Percentiles rank a stretch among this genome's conserved stretches.
Evolutionary conservation across 192 early-diverging fungal species (phyloP).

Genomic region (Mortierella alpina): DNA sequence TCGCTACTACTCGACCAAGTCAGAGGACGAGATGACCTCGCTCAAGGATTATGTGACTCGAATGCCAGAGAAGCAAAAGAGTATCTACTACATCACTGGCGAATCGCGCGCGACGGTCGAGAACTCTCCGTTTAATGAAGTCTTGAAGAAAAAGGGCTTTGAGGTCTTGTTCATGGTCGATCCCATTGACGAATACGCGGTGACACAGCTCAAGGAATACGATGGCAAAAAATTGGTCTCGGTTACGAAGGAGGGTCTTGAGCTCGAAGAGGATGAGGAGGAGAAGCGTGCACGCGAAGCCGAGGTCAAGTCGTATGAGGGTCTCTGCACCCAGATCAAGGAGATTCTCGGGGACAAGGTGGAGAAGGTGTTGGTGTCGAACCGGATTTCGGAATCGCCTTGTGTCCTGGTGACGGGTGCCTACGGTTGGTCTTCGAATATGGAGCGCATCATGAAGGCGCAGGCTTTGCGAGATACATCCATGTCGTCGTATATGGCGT

Average conservation of each 20-base stretch:
- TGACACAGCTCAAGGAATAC: slow-evolving; percentile 98
- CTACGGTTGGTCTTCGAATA: slow-evolving; percentile 99
- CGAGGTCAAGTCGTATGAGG: slow-evolving; percentile 89
- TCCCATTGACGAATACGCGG: slow-evolving; percentile 99
- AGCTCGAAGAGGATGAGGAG: slow-evolving; percentile 98
- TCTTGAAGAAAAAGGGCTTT: slow-evolving; percentile 98
- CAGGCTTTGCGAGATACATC: slow-evolving; percentile 98
- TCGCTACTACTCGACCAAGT: slow-evolving; percentile 98
- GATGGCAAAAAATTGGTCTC: slow-evolving; percentile 99
- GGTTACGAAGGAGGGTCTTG: slow-evolving; percentile 98
- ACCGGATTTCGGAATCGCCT: slow-evolving; percentile 96
- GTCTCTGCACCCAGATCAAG: slow-evolving; percentile 94
- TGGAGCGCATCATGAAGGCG: slow-evolving; percentile 99
- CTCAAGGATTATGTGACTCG: slow-evolving; percentile 99
- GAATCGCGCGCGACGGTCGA: slow-evolving; percentile 92
- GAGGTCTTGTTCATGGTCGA: slow-evolving; percentile 99
- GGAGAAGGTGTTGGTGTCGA: slow-evolving; percentile 92
- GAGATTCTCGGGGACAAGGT: slow-evolving; percentile 99
- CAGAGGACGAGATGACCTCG: slow-evolving; percentile 94
- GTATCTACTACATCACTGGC: slow-evolving; percentile 99
- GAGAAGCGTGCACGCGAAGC: slow-evolving; percentile 96
- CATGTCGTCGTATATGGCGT: slow-evolving; percentile 99
- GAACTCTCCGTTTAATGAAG: slow-evolving; percentile 98
- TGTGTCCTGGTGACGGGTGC: slow-evolving; percentile 99
- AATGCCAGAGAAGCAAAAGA: slow-evolving; percentile 99